Evolutionary conservation across 2,329 filamentous ascomycete species (phyloP), one percentile per base, ranked within the genome.

Genomic region (Lasiodiplodia citricola): DNA sequence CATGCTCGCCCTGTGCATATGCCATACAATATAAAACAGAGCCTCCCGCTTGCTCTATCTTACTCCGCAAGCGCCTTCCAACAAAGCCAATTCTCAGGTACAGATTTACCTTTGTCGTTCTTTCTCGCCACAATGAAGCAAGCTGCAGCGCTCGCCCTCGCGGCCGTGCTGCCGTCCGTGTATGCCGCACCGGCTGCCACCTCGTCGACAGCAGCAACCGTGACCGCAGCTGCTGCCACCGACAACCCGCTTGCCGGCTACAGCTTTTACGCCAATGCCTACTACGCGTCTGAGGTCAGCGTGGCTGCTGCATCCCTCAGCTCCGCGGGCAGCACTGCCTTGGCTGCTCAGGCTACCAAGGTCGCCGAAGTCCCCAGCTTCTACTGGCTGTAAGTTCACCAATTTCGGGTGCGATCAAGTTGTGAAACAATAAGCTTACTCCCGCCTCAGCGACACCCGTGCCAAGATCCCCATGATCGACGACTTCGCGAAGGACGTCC

Each of bases 241-340:
- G 71, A 70, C 6, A 87, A 87, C 73, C 83, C 84, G 0, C 85
- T 86, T 69, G 77, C 78, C 11, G 84, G 84, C 23, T 81, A 83
- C 69, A 78, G 83, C 69, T 80, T 85, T 57, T 87, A 86, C 70
- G 82, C 81, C 37, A 87, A 87, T 72, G 80, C 83, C 3, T 86
- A 84, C 76, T 87, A 87, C 75, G 80, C 84, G 4, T 84, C 84
- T 3, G 84, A 87, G 71, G 82, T 82, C 67, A 83, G 76, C 44
- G 79, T 85, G 21, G 90, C 90, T 8, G 85, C 92, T 23, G 90
- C 90, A 10, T 87, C 86, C 18, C 79, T 92, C 70, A 86, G 86
- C 11, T 83, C 64, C 4, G 58, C 60, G 10, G 67, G 64, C 38
- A 71, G 67, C 18, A 71, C 85, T 4, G 82, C 87, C 28, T 80